A percentile compares a stretch with the other conserved stretches of the same genome.
phyloP scores from a whole-genome alignment of 2,329 filamentous ascomycete species.

The Phyllosticta citriasiana region DNA sequence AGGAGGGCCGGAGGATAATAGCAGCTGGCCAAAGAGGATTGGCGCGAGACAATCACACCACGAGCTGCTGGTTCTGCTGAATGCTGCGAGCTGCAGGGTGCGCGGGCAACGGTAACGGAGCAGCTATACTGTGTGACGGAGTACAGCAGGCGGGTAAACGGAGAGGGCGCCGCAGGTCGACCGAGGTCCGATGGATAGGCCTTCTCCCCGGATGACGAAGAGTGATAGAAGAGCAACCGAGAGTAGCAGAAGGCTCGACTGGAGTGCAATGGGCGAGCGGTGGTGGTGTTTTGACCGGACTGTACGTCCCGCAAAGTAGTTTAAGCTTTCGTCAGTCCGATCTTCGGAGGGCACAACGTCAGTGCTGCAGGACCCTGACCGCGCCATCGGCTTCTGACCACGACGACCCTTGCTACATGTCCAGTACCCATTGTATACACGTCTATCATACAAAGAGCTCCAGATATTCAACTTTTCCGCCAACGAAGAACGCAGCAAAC shows the following conservation, averaged over 20 bases:
- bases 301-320: neutral
- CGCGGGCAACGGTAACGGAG: neutral
- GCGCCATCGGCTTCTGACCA: neutral
- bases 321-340: neutral
- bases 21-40: neutral
- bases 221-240: neutral
- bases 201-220: neutral
- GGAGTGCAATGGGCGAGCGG: neutral
- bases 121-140: neutral
- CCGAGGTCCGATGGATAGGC: neutral
- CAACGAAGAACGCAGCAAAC: neutral
- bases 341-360: neutral
- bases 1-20: neutral
- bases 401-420: neutral
- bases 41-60: neutral
- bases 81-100: neutral
- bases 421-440: neutral
- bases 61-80: neutral
- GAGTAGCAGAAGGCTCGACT: neutral
- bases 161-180: neutral
- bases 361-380: neutral
- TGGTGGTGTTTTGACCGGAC: neutral
- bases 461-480: neutral
- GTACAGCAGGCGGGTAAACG: neutral
- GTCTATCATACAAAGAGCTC: neutral